Evolutionary conservation across 2,329 filamentous ascomycete species (phyloP), one percentile per base, ranked within the genome.

Genomic region (Fusarium succisae): DNA sequence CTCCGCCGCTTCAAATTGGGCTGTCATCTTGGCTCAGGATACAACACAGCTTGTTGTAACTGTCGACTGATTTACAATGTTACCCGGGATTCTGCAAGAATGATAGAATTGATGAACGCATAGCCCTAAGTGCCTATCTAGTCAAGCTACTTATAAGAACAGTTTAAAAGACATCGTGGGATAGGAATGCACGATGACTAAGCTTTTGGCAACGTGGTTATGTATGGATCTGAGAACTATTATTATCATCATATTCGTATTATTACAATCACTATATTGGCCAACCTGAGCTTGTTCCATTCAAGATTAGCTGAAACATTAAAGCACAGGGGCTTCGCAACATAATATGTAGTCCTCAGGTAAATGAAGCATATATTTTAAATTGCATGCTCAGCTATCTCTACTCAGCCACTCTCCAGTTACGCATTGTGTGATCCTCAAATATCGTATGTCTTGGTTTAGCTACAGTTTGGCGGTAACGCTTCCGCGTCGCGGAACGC

Each of bases 1-100:
- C 47, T 87, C 76, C 4, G 83, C 76, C 13, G 73, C 69, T 57
- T 70, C 76, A 15, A 74, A 73, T 57, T 60, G 74, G 44, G 60
- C 63, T 44, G 59, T 53, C 76, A 78, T 78, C 28, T 51, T 53
- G 37, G 11, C 17, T 44, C 17, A 20, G n/a, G 22, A 24, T 26
- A 38, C 12, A 41, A 43, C 8, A 10, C 26, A 26, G n/a, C 30
- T 45, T 22, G 32, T 10, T 37, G 39, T 14, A 44, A 38, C 18
- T 50, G 13, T 32, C 24, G 4, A 13, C 28, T 50, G 38, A 26
- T 45, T 14, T 72, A 14, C n/a, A 24, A 24, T 22, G 6, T 38
- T n/a, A 11, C 20, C 37, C 26, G 6, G 18, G 48, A 24, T 59
- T 47, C 39, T 53, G 9, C 7, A 35, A 5, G 22, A 12, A 10